Evolutionary conservation across 257 asterid species (phyloP), one percentile per base, ranked within the genome.

Genomic region (Jacaranda copaia): DNA sequence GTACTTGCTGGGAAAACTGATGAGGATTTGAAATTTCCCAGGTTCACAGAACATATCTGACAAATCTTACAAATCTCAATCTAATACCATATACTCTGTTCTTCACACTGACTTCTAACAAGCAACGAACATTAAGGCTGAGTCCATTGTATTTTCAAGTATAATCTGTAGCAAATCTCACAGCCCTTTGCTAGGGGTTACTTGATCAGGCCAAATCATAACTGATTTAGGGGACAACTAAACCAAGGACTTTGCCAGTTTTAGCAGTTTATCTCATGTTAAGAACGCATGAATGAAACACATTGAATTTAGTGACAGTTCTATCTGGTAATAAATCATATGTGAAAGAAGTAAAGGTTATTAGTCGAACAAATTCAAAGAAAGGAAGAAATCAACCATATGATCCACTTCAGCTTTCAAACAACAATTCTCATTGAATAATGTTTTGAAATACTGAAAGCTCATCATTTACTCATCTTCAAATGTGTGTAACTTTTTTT

Each of bases 11-110:
- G 8, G 7, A 45, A 76, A 64, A 56, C 64, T 53, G 15, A 53
- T 25, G 69, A 48, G n/a, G 19, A 18, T 25, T 39, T 64, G n/a
- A 40, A 63, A 56, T 39, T 51, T 60, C 56, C 36, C 16, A 58
- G 42, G 56, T 48, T 58, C 72, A 38, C n/a, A 68, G 0, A 59
- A 53, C 65, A 59, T 59, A 68, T 59, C 46, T 46, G 25, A 9
- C 76, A 68, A 48, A 57, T 74, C 69, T 59, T 52, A 14, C 3
- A 6, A 48, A 12, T 48, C 18, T 60, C 76, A 43, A 52, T 55
- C 40, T 11, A 11, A 61, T 35, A 59, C 19, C 18, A 6, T 16
- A 64, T 46, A n/a, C 71, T 18, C 56, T 10, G 59, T 48, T 45
- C 76, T 20, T 32, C 32, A 36, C 58, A 68, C 59, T 38, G 49